A percentile compares a stretch with the other conserved stretches of the same genome.
Evolutionary conservation across 345 rosid genomes (phyloP).

Genomic region (Euphorbia peplus): DNA sequence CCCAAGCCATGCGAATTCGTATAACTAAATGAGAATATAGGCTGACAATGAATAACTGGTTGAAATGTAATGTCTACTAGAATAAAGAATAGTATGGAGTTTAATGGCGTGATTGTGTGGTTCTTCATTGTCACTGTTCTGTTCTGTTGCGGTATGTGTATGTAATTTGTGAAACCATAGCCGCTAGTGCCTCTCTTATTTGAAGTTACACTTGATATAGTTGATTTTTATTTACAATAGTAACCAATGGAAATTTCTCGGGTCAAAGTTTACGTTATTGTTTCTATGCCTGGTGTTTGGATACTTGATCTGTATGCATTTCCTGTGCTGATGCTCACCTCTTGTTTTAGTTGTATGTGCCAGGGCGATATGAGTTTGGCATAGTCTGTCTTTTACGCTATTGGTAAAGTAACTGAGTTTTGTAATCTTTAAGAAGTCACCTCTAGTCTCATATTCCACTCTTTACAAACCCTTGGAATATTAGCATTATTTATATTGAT

Average conservation of each 20-base stretch:
- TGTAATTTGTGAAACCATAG: not conserved
- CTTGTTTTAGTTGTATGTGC: not conserved
- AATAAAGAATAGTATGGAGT: not conserved
- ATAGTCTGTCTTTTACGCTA: not conserved
- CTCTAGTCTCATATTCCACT: not conserved
- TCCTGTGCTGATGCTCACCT: not conserved
- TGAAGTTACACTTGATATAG: not conserved
- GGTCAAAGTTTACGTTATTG: no score
- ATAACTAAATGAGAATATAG: not conserved
- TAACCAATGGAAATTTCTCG: not conserved
- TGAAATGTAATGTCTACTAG: not conserved
- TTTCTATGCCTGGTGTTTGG: constrained; percentile 7
- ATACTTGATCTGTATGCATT: not conserved
- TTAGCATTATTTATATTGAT: not conserved
- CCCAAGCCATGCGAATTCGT: not conserved
- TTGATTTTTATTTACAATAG: not conserved
- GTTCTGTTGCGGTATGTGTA: not conserved
- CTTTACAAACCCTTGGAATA: not conserved
- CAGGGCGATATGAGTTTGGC: no score
- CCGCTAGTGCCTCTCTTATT: not conserved
- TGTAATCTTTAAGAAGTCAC: not conserved
- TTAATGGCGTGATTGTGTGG: not conserved
- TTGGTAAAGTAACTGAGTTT: not conserved
- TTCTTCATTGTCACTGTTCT: not conserved
- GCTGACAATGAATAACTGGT: not conserved